Evolutionary conservation across 169 alveolate genomes (phyloP), one percentile per base, ranked within the genome.

Genomic region (Plasmodium coatneyi): DNA sequence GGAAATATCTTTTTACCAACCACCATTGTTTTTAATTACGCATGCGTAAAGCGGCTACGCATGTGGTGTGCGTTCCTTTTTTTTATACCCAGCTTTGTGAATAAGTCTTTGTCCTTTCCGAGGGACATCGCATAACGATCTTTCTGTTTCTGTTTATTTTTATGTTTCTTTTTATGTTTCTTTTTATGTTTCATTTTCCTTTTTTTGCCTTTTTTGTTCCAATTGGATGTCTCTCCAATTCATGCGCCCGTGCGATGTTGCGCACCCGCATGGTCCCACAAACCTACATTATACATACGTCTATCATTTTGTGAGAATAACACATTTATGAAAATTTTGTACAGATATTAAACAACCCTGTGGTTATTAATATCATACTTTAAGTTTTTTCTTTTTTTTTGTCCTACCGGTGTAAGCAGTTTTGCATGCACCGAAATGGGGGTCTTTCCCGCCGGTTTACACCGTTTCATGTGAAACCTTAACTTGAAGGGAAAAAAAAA

Each of bases 311-410:
- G 12, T 78, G 22, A 66, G 16, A 66, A n/a, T 10, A 66, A 25
- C 76, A 1, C 30, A 66, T 5, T 66, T 66, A 25, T 25, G 19
- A 22, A 19, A 9, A 5, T 25, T 66, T 25, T 66, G 6, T 22
- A 25, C 36, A 78, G 66, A 78, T 43, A 22, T 46, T 66, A 41
- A 30, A 82, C 90, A 46, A 82, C 52, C 90, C 90, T 22, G 71
- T 2, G 84, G 71, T 78, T 7, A 52, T 46, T 78, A 46, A 46
- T 25, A 78, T 46, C 76, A 66, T 19, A 28, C n/a, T 46, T 19
- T 78, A 22, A 52, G 30, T 19, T n/a, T 41, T 49, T 19, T 41
- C n/a, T 60, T 56, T 56, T 60, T 3, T 60, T 60, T 25, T 16
- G 76, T 66, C 76, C 76, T 22, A n/a, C 34, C 3, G 36, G 16